These are phyloP conservation scores for Vanrija pseudolonga DNA, from an alignment of 1,284 basidiomycete genomes.

Conservation along the genomic window DNA sequence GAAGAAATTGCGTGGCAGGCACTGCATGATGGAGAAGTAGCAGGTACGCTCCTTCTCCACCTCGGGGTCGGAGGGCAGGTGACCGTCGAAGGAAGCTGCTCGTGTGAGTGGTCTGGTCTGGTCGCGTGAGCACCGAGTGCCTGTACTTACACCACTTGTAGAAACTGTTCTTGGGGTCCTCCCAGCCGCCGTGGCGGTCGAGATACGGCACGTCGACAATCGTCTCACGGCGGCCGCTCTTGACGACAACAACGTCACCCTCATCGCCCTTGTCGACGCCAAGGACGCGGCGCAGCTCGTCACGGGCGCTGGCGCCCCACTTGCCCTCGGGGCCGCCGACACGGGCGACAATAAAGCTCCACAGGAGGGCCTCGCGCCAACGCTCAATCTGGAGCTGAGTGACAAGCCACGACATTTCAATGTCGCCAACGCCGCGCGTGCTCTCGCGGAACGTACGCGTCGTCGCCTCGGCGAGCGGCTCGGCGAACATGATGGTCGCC, in stretches of 20 bases:
- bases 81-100: conserved; percentile 8
- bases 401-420: conserved; percentile 39
- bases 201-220: conserved; percentile 22
- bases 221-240: conserved; percentile 19
- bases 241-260: conserved; percentile 5
- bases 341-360: conserved; percentile 35
- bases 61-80: neutral
- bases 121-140: conserved; percentile 22
- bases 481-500: conserved; percentile 35
- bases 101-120: conserved; percentile 13
- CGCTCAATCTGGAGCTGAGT: conserved; percentile 38
- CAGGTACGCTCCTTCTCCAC: conserved; percentile 12
- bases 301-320: conserved; percentile 25
- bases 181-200: conserved; percentile 25
- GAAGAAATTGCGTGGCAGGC: conserved; percentile 34
- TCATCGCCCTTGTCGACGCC: conserved; percentile 11
- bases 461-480: conserved; percentile 21
- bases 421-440: conserved; percentile 30
- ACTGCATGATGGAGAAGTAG: conserved; percentile 25
- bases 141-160: conserved; percentile 10
- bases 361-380: conserved; percentile 43
- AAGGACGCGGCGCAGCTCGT: conserved; percentile 24
- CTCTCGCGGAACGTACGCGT: conserved; percentile 37
- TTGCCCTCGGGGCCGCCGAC: conserved; percentile 31
- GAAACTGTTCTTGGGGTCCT: conserved; percentile 19